These are phyloP conservation scores for Geoglossum cookeanum DNA, from an alignment of 2,329 filamentous ascomycete species.

Conservation along the genomic window DNA sequence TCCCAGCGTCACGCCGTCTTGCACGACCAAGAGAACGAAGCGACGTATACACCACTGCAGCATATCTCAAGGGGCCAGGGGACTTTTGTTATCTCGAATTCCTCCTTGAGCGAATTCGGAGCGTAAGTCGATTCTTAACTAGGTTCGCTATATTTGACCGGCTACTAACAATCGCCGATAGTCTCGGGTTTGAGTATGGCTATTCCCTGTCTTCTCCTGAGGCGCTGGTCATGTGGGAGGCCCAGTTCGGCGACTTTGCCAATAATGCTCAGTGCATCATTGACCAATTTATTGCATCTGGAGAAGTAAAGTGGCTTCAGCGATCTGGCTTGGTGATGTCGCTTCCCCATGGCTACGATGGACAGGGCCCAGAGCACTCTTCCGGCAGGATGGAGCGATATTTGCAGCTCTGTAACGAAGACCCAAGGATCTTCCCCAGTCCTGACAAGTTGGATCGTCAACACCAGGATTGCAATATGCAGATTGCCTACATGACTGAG, in stretches of 20 bases:
- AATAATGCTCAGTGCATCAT: constrained; percentile 99
- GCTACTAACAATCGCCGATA: constrained; percentile 24
- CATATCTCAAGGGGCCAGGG: constrained; percentile 79
- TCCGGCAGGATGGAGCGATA: constrained; percentile 95
- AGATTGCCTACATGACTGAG: constrained; percentile 93
- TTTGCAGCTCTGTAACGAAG: constrained; percentile 92
- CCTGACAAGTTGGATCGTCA: constrained; percentile 83
- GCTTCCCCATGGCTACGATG: constrained; percentile 92
- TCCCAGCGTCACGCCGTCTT: constrained; percentile 94
- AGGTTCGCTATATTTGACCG: background rate
- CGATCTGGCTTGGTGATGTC: constrained; percentile 92
- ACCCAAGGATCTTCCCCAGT: constrained; percentile 79
- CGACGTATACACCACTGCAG: constrained; percentile 82
- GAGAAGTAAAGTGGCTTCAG: constrained; percentile 97
- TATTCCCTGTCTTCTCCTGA: constrained; percentile 96
- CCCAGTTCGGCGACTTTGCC: constrained; percentile 98
- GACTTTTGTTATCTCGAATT: constrained; percentile 94
- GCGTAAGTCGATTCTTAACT: constrained; percentile 26
- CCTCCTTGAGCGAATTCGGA: constrained; percentile 58
- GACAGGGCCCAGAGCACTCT: constrained; percentile 94
- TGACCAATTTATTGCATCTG: constrained; percentile 95
- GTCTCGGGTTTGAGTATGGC: constrained; percentile 92
- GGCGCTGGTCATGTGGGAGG: constrained; percentile 97
- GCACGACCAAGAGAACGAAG: constrained; percentile 90
- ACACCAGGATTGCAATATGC: constrained; percentile 99